A percentile compares a stretch with the other conserved stretches of the same genome.
Conservation (phyloP, 176 grass and related monocot species). For the Oryza officinalis region DNA sequence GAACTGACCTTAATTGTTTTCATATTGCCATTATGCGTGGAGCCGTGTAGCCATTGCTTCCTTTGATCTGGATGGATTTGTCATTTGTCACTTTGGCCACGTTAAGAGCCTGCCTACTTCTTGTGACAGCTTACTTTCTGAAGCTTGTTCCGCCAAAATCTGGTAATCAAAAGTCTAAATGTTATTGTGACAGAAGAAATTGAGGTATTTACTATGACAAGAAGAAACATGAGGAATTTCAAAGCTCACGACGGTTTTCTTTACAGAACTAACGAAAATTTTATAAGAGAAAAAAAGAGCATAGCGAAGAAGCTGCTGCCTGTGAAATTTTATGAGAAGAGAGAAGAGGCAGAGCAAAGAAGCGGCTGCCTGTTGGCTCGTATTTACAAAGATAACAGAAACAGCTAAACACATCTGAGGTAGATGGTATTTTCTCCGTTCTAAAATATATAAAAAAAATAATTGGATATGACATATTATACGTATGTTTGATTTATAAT, state of each 20-base stretch:
- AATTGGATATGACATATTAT: too few relatives aligned
- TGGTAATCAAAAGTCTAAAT: neutral
- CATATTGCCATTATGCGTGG: neutral
- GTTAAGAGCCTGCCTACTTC: constrained; percentile 7
- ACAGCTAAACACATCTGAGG: neutral
- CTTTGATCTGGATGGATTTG: constrained; percentile 1
- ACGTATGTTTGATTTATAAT: too few relatives aligned
- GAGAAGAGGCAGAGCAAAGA: neutral
- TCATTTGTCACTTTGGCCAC: neutral
- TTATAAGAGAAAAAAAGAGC: too few relatives aligned
- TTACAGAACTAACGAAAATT: neutral
- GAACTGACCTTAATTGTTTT: constrained; percentile 1
- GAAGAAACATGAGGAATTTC: neutral
- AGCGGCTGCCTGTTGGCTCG: neutral
- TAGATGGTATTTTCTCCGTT: too few relatives aligned
- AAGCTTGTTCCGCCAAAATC: neutral
- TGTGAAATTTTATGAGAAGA: neutral
- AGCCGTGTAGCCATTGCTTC: neutral
- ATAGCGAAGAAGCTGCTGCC: too few relatives aligned
- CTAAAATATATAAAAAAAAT: too few relatives aligned
- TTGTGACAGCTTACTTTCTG: neutral
- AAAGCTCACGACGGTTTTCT: neutral
- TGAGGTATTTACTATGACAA: neutral
- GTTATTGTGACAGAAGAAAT: neutral
- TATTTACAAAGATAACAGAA: neutral